A percentile compares a stretch with the other conserved stretches of the same genome.
Conservation (phyloP, 75 land plant genomes). For the Cryptomeria japonica region DNA sequence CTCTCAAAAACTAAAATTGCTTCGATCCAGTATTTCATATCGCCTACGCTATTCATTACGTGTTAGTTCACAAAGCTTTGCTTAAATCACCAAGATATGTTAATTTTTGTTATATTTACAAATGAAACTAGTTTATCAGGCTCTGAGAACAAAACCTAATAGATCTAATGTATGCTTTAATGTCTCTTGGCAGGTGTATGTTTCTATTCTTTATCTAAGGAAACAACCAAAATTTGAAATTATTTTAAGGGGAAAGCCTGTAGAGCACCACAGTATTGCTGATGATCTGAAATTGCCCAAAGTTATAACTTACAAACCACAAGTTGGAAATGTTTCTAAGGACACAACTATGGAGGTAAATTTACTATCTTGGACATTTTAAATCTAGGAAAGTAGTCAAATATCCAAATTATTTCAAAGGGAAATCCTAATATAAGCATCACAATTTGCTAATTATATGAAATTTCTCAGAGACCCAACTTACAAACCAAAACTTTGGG, state of each 20-base stretch:
- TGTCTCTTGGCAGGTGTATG: conserved; percentile 60
- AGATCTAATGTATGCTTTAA: conserved; percentile 3
- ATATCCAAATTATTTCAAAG: conserved; percentile 64
- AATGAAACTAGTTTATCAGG: background rate
- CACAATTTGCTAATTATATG: conserved; percentile 53
- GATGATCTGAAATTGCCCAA: conserved; percentile 56
- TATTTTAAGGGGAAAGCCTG: conserved; percentile 70
- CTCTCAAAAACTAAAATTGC: conserved; percentile 16
- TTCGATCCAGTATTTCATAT: conserved; percentile 65
- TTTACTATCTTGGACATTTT: conserved; percentile 24
- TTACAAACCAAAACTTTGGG: conserved; percentile 69
- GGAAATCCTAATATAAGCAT: conserved; percentile 72
- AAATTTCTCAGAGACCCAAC: conserved; percentile 37
- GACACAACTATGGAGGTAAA: background rate
- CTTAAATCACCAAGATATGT: background rate
- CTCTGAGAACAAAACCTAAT: background rate
- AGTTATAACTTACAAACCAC: conserved; percentile 64
- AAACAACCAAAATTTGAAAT: conserved; percentile 65
- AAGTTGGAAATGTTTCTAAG: conserved; percentile 27
- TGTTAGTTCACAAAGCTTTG: conserved; percentile 32
- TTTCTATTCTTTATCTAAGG: conserved; percentile 70
- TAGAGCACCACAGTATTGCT: conserved; percentile 64
- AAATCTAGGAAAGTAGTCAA: conserved; percentile 52
- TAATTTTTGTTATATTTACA: background rate
- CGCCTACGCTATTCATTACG: conserved; percentile 72